Evolutionary conservation across 2,329 filamentous ascomycete genomes (phyloP).

Genomic region (Diaporthe ampelina): DNA sequence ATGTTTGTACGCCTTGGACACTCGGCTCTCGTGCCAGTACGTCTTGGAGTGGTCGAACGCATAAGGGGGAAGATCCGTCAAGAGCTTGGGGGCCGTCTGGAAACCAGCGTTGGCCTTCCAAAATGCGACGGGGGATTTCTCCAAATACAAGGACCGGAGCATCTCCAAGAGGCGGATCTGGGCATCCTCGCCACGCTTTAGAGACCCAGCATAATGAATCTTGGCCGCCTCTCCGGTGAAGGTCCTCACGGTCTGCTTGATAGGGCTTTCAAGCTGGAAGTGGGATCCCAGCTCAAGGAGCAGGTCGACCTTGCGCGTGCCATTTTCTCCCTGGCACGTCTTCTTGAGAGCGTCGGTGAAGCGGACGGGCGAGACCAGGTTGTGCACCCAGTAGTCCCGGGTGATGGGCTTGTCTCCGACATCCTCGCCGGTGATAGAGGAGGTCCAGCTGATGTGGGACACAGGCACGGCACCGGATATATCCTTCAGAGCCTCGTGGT

Average conservation of each 20-base stretch:
- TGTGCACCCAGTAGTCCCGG: conserved; percentile 29
- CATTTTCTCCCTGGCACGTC: conserved; percentile 3
- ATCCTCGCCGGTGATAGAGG: conserved; percentile 5
- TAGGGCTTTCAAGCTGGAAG: neutral
- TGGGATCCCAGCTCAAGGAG: conserved; percentile 50
- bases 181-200: neutral
- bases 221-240: neutral
- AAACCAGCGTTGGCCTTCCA: conserved; percentile 47
- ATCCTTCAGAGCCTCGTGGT: conserved; percentile 12
- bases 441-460: neutral
- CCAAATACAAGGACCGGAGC: conserved; percentile 55
- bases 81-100: neutral
- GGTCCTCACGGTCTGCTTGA: neutral
- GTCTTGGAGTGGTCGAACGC: conserved; percentile 60
- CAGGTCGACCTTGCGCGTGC: conserved; percentile 5
- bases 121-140: conserved; percentile 58
- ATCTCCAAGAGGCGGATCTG: neutral
- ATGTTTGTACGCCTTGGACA: conserved; percentile 52
- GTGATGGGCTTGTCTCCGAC: neutral
- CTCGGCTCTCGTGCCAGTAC: conserved; percentile 56
- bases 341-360: conserved; percentile 20
- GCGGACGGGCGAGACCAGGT: conserved; percentile 21
- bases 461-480: neutral
- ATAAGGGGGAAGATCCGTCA: conserved; percentile 57
- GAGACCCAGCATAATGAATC: neutral